Evolutionary conservation across 306 rosid species (phyloP), one percentile per base, ranked within the genome.

Genomic region (Morella rubra): DNA sequence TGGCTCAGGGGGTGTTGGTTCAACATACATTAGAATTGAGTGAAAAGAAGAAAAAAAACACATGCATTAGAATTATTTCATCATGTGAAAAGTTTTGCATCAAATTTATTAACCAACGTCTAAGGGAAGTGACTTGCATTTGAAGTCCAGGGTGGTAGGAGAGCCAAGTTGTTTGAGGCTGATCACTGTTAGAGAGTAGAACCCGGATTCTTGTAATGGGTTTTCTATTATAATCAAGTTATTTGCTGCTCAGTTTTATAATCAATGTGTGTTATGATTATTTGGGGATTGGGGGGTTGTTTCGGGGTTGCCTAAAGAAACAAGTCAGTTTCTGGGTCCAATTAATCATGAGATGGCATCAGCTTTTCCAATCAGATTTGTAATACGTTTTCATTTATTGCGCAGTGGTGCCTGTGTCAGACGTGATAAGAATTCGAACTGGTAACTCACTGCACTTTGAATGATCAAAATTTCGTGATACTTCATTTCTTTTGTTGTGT

Each of bases 381-480:
- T 70, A 50, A 83, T 44, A 41, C 11, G 19, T 16, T 78, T 78
- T 24, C 53, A 13, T 80, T 71, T 70, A 20, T 76, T 83, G 50
- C 85, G 89, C 90, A 94, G 98, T 92, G 93, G 75, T 83, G 68
- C 96, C 98, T 1, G 89, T 94, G 37, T 69, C 95, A 14, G 97
- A 94, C 56, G 87, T 90, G 22, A 86, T 90, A 50, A 89, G 98
- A 90, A 69, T 94, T 77, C 97, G 98, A 47, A 91, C 96, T 27
- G 98, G 98, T 94, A 89, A 76, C 49, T 3, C 61, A 62, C 77
- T 85, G 37, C 75, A 19, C 49, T 15, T 7, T 20, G 73, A 80
- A 20, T 73, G 66, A 47, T 75, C 59, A 50, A 52, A 73, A 50
- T 18, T 52, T 15, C 20, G 69, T 24, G 55, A 47, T 69, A 16